phyloP scores from a whole-genome alignment of 2,329 filamentous ascomycete genomes.

The Penicillium janthinellum region DNA sequence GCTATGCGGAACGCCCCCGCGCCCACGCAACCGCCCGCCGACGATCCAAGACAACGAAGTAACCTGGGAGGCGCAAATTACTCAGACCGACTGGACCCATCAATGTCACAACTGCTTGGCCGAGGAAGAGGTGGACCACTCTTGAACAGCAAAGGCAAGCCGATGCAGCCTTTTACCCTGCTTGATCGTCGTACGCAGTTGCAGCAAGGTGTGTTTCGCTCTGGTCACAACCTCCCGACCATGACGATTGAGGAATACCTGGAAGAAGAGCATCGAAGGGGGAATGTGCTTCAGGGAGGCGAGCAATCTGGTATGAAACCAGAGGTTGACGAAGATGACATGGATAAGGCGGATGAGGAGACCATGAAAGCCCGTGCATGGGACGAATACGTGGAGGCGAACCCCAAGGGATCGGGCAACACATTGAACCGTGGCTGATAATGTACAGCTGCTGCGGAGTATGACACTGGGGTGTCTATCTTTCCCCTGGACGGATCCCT shows the following conservation, averaged over 20 bases:
- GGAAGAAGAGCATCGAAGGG: conserved; percentile 81
- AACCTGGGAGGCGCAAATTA: conserved; percentile 59
- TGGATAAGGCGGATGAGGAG: conserved; percentile 83
- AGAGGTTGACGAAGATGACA: conserved; percentile 84
- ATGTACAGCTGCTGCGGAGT: not conserved
- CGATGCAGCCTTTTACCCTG: conserved; percentile 87
- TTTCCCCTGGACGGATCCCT: not conserved
- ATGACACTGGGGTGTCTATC: not conserved
- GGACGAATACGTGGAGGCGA: conserved; percentile 92
- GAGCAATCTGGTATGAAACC: conserved; percentile 68
- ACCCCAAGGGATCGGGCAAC: conserved; percentile 66
- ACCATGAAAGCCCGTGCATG: conserved; percentile 92
- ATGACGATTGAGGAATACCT: conserved; percentile 99
- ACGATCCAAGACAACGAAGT: conserved; percentile 47
- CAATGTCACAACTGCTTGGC: conserved; percentile 54
- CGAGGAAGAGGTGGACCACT: conserved; percentile 66
- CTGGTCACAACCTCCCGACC: conserved; percentile 90
- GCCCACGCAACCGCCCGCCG: conserved; percentile 35
- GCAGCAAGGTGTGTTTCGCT: conserved; percentile 78
- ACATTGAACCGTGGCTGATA: conserved; percentile 51
- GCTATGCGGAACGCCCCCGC: conserved; percentile 61
- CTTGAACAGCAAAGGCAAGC: conserved; percentile 76
- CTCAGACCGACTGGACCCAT: conserved; percentile 73
- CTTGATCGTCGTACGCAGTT: conserved; percentile 75
- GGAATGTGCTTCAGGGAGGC: conserved; percentile 81